These are phyloP conservation scores for Flaveria linearis DNA, from an alignment of 129 eudicot species.

Conservation along the genomic window DNA sequence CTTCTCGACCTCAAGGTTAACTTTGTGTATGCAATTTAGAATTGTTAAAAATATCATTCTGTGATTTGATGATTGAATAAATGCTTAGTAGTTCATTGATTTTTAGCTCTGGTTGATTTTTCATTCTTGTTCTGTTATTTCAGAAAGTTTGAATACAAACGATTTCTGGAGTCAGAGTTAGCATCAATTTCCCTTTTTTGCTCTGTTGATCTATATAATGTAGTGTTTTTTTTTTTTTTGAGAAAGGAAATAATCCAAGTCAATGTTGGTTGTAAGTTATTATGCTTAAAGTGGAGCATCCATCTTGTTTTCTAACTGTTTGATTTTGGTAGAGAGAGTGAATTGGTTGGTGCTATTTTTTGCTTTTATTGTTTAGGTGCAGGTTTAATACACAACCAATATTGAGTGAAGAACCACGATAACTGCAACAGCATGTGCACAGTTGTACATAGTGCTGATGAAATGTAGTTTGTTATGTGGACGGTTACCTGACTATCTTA, in stretches of 20 bases:
- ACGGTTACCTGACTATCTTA: not conserved
- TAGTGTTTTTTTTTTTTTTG: not conserved
- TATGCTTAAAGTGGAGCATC: not conserved
- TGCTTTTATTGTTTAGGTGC: not conserved
- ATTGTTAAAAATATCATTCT: not conserved
- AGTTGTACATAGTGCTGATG: not conserved
- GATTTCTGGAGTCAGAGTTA: not conserved
- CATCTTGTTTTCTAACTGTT: not conserved
- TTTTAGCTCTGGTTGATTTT: not conserved
- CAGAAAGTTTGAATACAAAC: not conserved
- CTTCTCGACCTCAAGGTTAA: slow-evolving; percentile 50
- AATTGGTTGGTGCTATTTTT: slow-evolving; percentile 12
- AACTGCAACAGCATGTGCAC: too few relatives aligned
- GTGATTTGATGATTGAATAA: not conserved
- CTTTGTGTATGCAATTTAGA: not conserved
- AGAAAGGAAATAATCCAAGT: not conserved
- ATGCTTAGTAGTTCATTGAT: not conserved
- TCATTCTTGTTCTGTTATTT: not conserved
- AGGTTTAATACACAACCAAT: not conserved
- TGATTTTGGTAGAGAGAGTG: slow-evolving; percentile 9
- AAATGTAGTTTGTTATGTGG: too few relatives aligned
- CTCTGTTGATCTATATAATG: not conserved
- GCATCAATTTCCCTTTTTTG: not conserved
- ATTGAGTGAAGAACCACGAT: too few relatives aligned
- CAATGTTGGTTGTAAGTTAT: not conserved